Evolutionary conservation across 805 yeast genomes (phyloP).

Genomic region (Saccharomycopsis lassenensis): DNA sequence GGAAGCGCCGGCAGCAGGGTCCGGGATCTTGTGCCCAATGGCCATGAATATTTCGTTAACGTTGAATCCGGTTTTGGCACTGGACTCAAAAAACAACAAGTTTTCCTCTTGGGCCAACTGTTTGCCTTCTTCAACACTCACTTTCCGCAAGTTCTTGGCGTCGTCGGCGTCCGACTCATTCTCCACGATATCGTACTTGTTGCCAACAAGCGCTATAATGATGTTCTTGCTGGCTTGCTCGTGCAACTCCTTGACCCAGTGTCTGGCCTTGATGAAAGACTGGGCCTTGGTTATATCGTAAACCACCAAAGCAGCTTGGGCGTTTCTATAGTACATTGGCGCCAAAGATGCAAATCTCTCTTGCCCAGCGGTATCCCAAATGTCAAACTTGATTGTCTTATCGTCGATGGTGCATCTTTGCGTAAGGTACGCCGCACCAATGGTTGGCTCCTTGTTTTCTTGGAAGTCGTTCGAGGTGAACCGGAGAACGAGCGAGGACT

Average conservation of each 20-base stretch:
- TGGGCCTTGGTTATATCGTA: conserved; percentile 94
- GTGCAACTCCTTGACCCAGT: conserved; percentile 94
- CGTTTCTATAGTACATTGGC: conserved; percentile 95
- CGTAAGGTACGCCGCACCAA: conserved; percentile 95
- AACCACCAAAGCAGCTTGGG: conserved; percentile 93
- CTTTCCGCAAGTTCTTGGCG: conserved; percentile 54
- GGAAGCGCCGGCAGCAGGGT: conserved; percentile 8
- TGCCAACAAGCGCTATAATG: conserved; percentile 88
- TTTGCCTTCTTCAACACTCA: conserved; percentile 77
- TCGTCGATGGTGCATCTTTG: conserved; percentile 85
- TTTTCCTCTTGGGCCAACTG: conserved; percentile 86
- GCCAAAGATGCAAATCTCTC: conserved; percentile 94
- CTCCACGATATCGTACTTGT: conserved; percentile 73
- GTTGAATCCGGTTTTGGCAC: conserved; percentile 83
- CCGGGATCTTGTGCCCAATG: conserved; percentile 79
- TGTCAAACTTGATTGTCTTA: conserved; percentile 81
- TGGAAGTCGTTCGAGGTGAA: conserved; percentile 94
- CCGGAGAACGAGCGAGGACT: conserved; percentile 82
- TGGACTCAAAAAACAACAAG: conserved; percentile 81
- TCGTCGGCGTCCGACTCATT: conserved; percentile 21
- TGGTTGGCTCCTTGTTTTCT: conserved; percentile 95
- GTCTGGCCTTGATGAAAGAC: conserved; percentile 89
- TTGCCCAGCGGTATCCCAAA: conserved; percentile 98
- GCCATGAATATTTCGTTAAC: conserved; percentile 87
- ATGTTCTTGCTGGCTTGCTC: conserved; percentile 92